Conservation (phyloP, 768 basidiomycete genomes). For the Agaricus subrufescens region DNA sequence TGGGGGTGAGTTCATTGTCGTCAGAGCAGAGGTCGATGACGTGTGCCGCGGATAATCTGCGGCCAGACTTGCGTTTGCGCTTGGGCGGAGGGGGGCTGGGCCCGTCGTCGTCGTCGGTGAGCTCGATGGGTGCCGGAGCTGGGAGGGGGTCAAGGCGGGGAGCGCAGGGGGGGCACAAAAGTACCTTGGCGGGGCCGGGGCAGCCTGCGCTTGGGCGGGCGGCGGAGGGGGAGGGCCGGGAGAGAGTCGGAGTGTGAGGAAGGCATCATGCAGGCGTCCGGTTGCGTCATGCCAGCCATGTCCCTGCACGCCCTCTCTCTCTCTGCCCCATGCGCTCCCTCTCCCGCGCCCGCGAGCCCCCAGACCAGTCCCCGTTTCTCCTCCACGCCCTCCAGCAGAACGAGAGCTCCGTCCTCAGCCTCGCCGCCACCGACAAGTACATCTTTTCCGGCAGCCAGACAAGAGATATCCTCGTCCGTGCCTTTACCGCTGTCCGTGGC, state of each 20-base stretch:
- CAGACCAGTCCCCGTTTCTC: conserved; percentile 35
- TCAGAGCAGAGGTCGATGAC: conserved; percentile 23
- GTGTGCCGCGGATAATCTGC: not conserved
- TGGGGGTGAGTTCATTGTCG: conserved; percentile 6
- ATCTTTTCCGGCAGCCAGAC: conserved; percentile 85
- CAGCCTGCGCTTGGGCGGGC: not conserved
- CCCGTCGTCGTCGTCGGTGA: conserved; percentile 15
- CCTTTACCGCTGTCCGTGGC: conserved; percentile 14
- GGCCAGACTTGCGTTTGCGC: conserved; percentile 1
- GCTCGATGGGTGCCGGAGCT: conserved; percentile 5
- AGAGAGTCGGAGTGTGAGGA: conserved; percentile 7
- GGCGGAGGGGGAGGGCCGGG: not conserved
- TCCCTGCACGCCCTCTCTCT: conserved; percentile 2
- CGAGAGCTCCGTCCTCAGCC: conserved; percentile 65
- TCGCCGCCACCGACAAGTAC: conserved; percentile 65
- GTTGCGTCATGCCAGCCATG: not conserved
- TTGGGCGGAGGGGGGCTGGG: not conserved
- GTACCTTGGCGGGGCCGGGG: not conserved
- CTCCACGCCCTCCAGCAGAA: conserved; percentile 69
- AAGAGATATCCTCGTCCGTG: conserved; percentile 64
- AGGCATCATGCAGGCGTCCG: not conserved
- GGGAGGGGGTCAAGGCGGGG: not conserved
- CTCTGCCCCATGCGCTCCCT: conserved; percentile 30
- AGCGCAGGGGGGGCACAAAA: not conserved
- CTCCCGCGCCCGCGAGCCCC: conserved; percentile 53